Evolutionary conservation across 306 rosid species (phyloP).

Genomic region (Quercus alba): DNA sequence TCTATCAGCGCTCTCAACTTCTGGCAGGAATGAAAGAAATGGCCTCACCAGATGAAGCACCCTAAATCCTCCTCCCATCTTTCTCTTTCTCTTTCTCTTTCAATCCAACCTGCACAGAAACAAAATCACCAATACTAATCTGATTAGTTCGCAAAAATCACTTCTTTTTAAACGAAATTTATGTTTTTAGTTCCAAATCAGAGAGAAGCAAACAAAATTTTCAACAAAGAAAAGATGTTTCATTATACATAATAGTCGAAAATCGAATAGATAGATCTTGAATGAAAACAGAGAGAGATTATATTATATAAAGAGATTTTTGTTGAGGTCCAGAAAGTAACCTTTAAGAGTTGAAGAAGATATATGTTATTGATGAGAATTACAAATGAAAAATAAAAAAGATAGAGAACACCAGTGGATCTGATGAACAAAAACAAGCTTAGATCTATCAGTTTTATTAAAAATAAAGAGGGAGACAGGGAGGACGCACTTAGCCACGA

Average conservation of each 20-base stretch:
- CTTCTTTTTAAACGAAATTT: no score
- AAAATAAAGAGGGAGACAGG: no score
- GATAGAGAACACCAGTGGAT: neutral
- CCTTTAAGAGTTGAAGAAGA: neutral
- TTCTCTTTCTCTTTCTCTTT: conserved; percentile 29
- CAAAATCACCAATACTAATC: no score
- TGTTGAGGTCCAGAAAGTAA: neutral
- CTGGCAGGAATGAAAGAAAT: conserved; percentile 84
- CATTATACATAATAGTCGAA: neutral
- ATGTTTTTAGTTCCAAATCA: no score
- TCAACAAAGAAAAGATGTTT: no score
- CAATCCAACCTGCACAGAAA: conserved; percentile 35
- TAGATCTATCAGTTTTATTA: neutral
- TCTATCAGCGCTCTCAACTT: conserved; percentile 90
- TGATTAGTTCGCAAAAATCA: no score
- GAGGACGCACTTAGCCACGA: conserved; percentile 7
- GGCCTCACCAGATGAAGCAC: conserved; percentile 95
- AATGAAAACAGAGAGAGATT: conserved; percentile 4
- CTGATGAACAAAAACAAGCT: neutral
- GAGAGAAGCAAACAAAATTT: no score
- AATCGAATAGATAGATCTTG: neutral
- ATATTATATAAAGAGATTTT: neutral
- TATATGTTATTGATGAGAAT: neutral
- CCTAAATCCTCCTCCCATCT: conserved; percentile 96
- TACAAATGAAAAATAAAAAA: neutral